Percentiles rank a stretch among this genome's conserved stretches.
These are phyloP conservation scores for Botryobasidium botryosum DNA, from an alignment of 768 basidiomycete species.

Conservation along the genomic window DNA sequence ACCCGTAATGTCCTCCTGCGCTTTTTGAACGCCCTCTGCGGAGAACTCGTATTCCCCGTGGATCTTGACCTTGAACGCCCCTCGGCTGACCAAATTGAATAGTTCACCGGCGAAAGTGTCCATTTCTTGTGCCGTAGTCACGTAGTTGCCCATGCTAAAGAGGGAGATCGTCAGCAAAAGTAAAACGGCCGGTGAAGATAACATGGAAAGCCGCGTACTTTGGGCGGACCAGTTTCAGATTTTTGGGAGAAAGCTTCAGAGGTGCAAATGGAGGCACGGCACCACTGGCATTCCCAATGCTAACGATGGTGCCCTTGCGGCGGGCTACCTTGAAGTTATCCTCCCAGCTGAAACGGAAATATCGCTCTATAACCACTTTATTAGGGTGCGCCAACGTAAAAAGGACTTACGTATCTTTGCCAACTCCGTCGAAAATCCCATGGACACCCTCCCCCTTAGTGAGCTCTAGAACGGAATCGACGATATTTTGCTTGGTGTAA, in stretches of 20 bases:
- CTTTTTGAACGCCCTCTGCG: constrained; percentile 53
- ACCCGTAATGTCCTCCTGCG: constrained; percentile 59
- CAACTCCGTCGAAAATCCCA: constrained; percentile 89
- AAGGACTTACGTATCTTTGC: constrained; percentile 69
- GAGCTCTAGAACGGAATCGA: constrained; percentile 51
- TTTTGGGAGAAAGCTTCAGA: constrained; percentile 61
- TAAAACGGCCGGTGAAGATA: too few species aligned
- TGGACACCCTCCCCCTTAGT: constrained; percentile 71
- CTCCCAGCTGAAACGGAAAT: constrained; percentile 36
- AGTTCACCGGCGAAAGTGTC: constrained; percentile 45
- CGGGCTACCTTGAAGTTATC: constrained; percentile 63
- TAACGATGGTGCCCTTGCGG: constrained; percentile 80
- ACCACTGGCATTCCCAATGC: constrained; percentile 86
- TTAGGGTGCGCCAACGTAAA: constrained; percentile 6
- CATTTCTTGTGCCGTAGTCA: constrained; percentile 56
- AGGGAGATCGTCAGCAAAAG: constrained; percentile 13
- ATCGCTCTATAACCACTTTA: too few species aligned
- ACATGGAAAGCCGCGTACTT: constrained; percentile 29
- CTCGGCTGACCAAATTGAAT: constrained; percentile 41
- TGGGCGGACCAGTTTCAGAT: constrained; percentile 62
- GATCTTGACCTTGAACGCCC: constrained; percentile 46
- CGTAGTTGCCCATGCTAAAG: constrained; percentile 51
- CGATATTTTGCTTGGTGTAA: constrained; percentile 57
- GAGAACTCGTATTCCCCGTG: constrained; percentile 74
- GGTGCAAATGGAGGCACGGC: constrained; percentile 59